phyloP scores from a whole-genome alignment of 495 filamentous ascomycete species.

The Pseudevernia furfuracea region DNA sequence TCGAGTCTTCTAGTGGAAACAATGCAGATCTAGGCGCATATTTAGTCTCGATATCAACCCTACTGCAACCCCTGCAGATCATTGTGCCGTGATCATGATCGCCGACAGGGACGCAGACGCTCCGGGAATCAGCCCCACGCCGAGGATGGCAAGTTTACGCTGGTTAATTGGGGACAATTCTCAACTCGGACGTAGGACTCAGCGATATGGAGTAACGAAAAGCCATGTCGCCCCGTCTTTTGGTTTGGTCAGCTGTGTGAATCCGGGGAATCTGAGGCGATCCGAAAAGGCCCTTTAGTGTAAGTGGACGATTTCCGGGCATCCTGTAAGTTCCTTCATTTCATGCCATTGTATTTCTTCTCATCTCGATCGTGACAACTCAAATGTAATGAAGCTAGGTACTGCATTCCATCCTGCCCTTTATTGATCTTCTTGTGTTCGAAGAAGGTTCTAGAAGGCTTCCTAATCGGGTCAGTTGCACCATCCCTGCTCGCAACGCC shows the following conservation, averaged over 20 bases:
- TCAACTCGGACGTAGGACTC: too few species aligned
- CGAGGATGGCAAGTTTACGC: too few species aligned
- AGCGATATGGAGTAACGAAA: too few species aligned
- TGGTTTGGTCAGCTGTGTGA: neutral
- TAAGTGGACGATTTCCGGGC: too few species aligned
- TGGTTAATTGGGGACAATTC: too few species aligned
- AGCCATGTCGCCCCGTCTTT: neutral
- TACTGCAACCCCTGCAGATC: neutral
- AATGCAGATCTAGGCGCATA: neutral
- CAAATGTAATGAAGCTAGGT: neutral
- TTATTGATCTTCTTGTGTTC: neutral
- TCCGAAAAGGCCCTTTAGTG: neutral
- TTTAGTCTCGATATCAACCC: neutral
- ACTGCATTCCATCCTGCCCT: neutral
- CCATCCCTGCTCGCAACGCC: neutral
- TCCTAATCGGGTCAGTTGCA: neutral
- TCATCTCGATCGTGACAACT: neutral
- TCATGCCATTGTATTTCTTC: too few species aligned
- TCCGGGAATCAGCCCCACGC: too few species aligned
- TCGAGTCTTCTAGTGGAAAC: too few species aligned
- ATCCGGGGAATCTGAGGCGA: neutral
- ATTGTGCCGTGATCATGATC: too few species aligned
- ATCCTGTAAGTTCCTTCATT: too few species aligned
- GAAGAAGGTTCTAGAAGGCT: neutral
- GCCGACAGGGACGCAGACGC: too few species aligned